Conservation (phyloP, 176 grass and related monocot genomes). For the Dendrocalamus sinicus region DNA sequence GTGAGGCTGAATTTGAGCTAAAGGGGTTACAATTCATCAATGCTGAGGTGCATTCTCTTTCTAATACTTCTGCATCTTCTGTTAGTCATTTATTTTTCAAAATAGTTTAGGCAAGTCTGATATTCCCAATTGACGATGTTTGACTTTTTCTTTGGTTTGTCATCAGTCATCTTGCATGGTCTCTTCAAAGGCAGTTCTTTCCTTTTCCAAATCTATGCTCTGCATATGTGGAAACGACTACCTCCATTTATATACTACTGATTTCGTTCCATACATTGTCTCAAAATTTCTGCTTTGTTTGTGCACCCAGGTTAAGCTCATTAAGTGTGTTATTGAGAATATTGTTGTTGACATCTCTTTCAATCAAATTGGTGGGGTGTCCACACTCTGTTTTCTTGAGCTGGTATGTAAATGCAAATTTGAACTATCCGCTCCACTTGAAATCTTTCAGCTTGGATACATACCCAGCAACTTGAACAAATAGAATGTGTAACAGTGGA, state of each 20-base stretch:
- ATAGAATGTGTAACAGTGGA: neutral
- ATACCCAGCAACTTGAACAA: neutral
- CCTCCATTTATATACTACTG: neutral
- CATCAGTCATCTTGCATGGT: neutral
- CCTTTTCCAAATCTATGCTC: neutral
- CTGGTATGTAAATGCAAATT: constrained; percentile 51
- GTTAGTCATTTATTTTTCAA: constrained; percentile 1
- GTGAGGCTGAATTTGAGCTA: constrained; percentile 50
- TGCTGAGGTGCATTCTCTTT: constrained; percentile 58
- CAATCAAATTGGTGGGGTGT: constrained; percentile 78
- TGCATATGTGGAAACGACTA: neutral
- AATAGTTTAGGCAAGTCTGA: neutral
- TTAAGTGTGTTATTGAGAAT: constrained; percentile 78
- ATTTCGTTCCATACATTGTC: neutral
- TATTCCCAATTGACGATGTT: neutral
- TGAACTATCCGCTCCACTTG: neutral
- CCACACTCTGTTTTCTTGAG: constrained; percentile 74
- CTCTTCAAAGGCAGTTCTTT: constrained; percentile 10
- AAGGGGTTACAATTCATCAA: constrained; percentile 58
- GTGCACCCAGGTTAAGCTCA: constrained; percentile 71
- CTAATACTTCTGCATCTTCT: neutral
- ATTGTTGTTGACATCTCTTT: constrained; percentile 86
- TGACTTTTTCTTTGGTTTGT: neutral
- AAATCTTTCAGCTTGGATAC: neutral
- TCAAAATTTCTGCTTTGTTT: constrained; percentile 34